Evolutionary conservation across 2,329 filamentous ascomycete genomes (phyloP), one percentile per base, ranked within the genome.

Genomic region (Parastagonospora nodorum): DNA sequence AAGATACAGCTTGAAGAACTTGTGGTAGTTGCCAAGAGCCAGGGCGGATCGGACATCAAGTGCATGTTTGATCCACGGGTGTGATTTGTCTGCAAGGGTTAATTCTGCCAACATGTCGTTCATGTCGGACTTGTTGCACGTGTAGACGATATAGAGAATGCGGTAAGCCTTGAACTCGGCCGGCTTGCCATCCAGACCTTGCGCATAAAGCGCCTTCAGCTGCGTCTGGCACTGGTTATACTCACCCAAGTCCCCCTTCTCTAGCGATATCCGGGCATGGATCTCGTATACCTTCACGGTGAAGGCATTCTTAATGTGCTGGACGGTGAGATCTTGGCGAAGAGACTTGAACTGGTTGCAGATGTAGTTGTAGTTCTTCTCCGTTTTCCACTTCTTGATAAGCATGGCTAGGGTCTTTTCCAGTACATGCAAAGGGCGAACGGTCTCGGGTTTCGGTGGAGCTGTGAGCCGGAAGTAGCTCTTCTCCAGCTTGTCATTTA

Each of bases 151-250:
- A 84, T 99, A 99, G 74, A 99, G 83, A 78, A 99, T 97, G 84
- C 94, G 93, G 82, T 99, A 99, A 60, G 93, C 94, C 84, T 94
- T 94, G 79, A 99, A 99, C 77, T 99, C 94, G 78, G 90, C 87
- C 71, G 90, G 86, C 75, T 92, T 92, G 68, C 93, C 94, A 71
- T 90, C 90, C 73, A 96, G 80, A 63, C 90, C 89, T 78, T 90
- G 85, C 74, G 85, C 85, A 78, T 99, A 97, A 68, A 99, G 81
- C 61, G 89, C 91, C 76, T 91, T 90, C 72, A 99, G 82, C 80
- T 99, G 94, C 69, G 94, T 97, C 81, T 99, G 94, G 78, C 94
- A 99, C 84, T 99, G 94, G 81, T 99, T 99, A 94, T 99, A 99
- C 94, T 99, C 94, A 99, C 94, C 93, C 81, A 97, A 85, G 82